Evolutionary conservation across 805 yeast genomes (phyloP).

Genomic region (Candida oleophila): DNA sequence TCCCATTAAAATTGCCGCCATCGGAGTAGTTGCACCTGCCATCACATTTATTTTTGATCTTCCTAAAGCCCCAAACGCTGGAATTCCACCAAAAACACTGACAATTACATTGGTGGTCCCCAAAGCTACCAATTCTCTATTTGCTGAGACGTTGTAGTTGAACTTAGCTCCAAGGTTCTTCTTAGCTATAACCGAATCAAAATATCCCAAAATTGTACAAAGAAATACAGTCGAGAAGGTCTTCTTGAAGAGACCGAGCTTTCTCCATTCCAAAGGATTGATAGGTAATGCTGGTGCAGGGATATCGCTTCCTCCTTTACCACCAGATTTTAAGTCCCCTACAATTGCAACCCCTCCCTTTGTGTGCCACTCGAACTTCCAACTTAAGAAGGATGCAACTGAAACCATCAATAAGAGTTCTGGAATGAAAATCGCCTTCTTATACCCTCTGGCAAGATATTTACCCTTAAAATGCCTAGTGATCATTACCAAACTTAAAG

Average conservation of each 20-base stretch:
- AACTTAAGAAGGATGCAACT: constrained; percentile 26
- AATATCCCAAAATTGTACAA: constrained; percentile 32
- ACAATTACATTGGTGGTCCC: constrained; percentile 28
- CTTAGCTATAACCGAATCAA: constrained; percentile 36
- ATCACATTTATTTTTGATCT: constrained; percentile 30
- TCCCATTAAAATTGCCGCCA: constrained; percentile 36
- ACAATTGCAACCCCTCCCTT: constrained; percentile 27
- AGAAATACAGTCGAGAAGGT: constrained; percentile 29
- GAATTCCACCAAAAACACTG: constrained; percentile 30
- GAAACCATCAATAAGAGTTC: constrained; percentile 33
- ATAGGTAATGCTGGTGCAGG: constrained; percentile 3
- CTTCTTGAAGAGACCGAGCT: constrained; percentile 19
- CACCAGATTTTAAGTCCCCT: constrained; percentile 20
- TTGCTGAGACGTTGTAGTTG: constrained; percentile 30
- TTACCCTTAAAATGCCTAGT: constrained; percentile 18
- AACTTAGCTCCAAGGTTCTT: constrained; percentile 30
- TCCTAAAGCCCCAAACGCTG: constrained; percentile 37
- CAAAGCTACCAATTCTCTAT: constrained; percentile 33
- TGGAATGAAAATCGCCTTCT: constrained; percentile 26
- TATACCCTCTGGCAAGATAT: constrained; percentile 14
- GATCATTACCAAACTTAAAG: constrained; percentile 20
- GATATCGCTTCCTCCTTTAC: background rate
- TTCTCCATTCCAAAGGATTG: constrained; percentile 23
- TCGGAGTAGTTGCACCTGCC: constrained; percentile 51
- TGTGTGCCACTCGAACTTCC: constrained; percentile 20